Percentiles rank a stretch among this genome's conserved stretches.
Conservation (phyloP, 495 filamentous ascomycete genomes). For the Penicillium roqueforti region DNA sequence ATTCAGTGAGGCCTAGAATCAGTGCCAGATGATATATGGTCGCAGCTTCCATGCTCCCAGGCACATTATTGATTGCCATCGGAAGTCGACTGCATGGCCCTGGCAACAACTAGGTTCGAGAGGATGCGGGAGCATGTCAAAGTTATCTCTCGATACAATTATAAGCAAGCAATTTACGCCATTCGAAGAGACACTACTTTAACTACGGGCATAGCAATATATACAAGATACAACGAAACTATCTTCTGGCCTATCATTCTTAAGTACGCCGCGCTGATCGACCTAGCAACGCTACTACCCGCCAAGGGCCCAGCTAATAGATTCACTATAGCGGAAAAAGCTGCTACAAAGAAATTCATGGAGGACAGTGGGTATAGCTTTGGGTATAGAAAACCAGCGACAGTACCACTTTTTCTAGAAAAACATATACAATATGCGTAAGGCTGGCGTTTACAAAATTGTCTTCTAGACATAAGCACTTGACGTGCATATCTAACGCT, state of each 20-base stretch:
- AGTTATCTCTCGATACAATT: conserved; percentile 9
- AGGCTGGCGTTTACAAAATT: conserved; percentile 16
- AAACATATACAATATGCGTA: conserved; percentile 17
- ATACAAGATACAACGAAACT: conserved; percentile 18
- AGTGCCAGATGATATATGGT: too few species aligned
- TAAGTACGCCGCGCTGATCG: conserved; percentile 16
- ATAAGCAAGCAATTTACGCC: conserved; percentile 9
- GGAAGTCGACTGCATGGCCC: too few species aligned
- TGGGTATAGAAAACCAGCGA: conserved; percentile 17
- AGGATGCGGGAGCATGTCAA: conserved; percentile 10
- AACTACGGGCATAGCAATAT: conserved; percentile 5
- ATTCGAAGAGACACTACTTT: conserved; percentile 17
- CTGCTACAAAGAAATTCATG: conserved; percentile 21
- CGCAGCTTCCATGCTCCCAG: too few species aligned
- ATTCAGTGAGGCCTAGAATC: too few species aligned
- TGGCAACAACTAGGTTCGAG: conserved; percentile 8
- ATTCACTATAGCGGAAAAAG: conserved; percentile 25
- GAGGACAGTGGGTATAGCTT: conserved; percentile 12
- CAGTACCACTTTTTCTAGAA: conserved; percentile 9
- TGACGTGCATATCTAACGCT: too few species aligned
- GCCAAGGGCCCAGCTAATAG: conserved; percentile 18
- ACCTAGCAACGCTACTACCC: conserved; percentile 13
- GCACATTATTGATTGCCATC: too few species aligned
- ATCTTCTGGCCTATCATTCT: conserved; percentile 20
- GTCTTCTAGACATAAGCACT: too few species aligned